Evolutionary conservation across 805 yeast genomes (phyloP), one percentile per base, ranked within the genome.

Genomic region (Candida tammaniensis): DNA sequence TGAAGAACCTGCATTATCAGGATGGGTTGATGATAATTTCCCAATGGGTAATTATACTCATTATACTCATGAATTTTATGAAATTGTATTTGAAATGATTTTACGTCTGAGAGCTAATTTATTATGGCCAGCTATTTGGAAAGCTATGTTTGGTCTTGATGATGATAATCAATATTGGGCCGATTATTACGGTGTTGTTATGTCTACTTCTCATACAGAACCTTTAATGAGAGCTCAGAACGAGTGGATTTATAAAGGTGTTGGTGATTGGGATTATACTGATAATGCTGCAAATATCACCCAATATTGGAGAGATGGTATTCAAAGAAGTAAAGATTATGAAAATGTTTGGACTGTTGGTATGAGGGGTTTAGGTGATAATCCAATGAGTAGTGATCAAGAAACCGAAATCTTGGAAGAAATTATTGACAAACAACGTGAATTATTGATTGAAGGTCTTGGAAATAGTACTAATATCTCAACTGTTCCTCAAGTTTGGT

Each of bases 51-150:
- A 28, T 12, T 39, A 42, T 19, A 38, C 44, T 6, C 35, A 39
- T 15, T 46, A 27, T 30, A 43, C 37, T n/a, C 48, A 44, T 30
- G 45, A 46, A 22, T 46, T 44, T 35, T 46, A 46, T 31, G 22
- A 23, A 8, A 31, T 24, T 7, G 31, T 46, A 2, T 46, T 32
- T 32, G 50, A 46, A 30, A 22, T 43, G 20, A 17, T 46, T 6
- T 34, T 46, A 17, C 30, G 50, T 11, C 30, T 39, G 30, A 42
- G 39, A 27, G 50, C 49, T 19, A 46, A 46, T 26, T 30, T 38
- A 13, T 33, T 46, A 12, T 44, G 46, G 48, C 50, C 50, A 1
- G 43, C 50, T 5, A 46, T 46, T 47, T 46, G 50, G 50, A 27
- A 26, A n/a, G 27, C 39, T 16, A 39, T 44, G 48, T 46, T 46